Percentiles rank a stretch among this genome's conserved stretches.
These are phyloP conservation scores for Actinomucor elegans DNA, from an alignment of 371 early-diverging fungal genomes.

Conservation along the genomic window DNA sequence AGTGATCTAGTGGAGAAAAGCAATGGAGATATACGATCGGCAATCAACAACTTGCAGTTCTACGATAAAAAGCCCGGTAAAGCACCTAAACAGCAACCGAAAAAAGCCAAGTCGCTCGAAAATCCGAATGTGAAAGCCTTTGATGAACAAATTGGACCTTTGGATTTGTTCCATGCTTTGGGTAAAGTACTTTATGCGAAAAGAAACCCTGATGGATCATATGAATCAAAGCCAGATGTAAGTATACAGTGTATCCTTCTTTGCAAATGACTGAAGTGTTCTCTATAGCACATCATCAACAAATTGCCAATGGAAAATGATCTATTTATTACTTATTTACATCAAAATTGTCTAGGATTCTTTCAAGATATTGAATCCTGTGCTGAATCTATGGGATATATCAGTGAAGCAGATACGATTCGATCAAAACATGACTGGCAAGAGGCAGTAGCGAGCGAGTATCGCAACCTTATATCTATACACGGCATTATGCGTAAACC, in stretches of 20 bases:
- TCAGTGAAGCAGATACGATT: slow-evolving; percentile 29
- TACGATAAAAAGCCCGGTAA: slow-evolving; percentile 6
- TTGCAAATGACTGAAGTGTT: too few relatives aligned
- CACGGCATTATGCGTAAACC: slow-evolving; percentile 25
- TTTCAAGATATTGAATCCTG: slow-evolving; percentile 17
- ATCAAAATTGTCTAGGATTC: slow-evolving; percentile 26
- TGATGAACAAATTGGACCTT: slow-evolving; percentile 12
- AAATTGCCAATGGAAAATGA: slow-evolving; percentile 20
- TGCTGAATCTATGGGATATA: slow-evolving; percentile 10
- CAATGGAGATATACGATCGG: slow-evolving; percentile 41
- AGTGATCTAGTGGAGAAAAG: slow-evolving; percentile 18
- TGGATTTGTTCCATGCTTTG: slow-evolving; percentile 39
- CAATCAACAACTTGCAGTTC: slow-evolving; percentile 44
- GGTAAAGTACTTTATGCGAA: slow-evolving; percentile 47
- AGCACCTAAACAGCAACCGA: neutral
- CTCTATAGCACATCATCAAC: slow-evolving; percentile 27
- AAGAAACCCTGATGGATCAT: slow-evolving; percentile 17
- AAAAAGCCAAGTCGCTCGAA: neutral
- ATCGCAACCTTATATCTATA: slow-evolving; percentile 18
- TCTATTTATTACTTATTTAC: slow-evolving; percentile 23
- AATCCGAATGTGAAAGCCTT: neutral
- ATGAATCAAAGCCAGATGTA: slow-evolving; percentile 36
- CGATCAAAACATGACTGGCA: slow-evolving; percentile 24
- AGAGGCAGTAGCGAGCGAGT: neutral
- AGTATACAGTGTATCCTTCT: too few relatives aligned